Conservation (phyloP, 495 filamentous ascomycete species). For the Cercophora newfieldiana region DNA sequence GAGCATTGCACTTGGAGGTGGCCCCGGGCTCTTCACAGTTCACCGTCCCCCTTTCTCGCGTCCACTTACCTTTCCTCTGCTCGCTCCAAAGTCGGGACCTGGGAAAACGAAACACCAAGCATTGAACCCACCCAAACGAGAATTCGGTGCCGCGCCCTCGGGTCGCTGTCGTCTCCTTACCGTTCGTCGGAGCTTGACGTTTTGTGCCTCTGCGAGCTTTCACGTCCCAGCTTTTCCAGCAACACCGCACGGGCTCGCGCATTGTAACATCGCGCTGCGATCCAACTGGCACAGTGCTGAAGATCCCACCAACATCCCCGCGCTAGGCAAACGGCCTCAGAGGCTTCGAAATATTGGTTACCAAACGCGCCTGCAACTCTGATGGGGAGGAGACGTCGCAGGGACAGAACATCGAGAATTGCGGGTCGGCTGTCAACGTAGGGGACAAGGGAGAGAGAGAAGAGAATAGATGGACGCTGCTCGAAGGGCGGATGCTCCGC, state of each 20-base stretch:
- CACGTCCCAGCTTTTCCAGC: not conserved
- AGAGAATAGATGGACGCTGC: conserved; percentile 2
- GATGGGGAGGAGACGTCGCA: conserved; percentile 28
- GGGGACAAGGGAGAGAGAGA: no score
- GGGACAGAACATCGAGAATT: conserved; percentile 12
- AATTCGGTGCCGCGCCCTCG: not conserved
- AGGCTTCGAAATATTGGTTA: not conserved
- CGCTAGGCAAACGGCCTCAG: not conserved
- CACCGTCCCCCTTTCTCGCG: not conserved
- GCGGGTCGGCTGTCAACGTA: conserved; percentile 15
- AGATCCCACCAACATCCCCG: not conserved
- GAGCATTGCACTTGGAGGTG: not conserved
- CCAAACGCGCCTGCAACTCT: conserved; percentile 4
- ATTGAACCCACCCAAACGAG: not conserved
- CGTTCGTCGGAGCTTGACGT: not conserved
- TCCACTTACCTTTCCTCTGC: not conserved
- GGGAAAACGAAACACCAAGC: not conserved
- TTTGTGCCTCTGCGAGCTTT: not conserved
- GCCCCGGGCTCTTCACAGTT: not conserved
- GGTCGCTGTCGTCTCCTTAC: not conserved
- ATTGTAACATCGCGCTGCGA: not conserved
- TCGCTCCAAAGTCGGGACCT: not conserved
- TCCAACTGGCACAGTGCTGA: not conserved
- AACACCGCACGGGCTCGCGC: not conserved
- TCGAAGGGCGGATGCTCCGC: not conserved